Evolutionary conservation across 2,329 filamentous ascomycete genomes (phyloP).

Genomic region (Colletotrichum liriopes): DNA sequence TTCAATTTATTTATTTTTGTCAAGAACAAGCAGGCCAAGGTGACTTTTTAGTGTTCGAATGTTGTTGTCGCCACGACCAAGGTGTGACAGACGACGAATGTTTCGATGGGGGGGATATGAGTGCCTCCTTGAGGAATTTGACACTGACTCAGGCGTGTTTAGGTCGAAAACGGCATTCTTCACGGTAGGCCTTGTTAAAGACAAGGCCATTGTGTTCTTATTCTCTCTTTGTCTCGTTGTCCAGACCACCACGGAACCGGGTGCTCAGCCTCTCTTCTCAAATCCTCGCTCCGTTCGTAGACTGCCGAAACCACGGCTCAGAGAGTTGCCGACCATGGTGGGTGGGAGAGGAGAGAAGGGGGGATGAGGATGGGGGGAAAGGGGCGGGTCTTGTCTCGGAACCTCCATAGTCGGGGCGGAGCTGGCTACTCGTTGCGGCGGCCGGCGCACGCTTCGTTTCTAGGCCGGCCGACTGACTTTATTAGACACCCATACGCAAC

Average conservation of each 20-base stretch:
- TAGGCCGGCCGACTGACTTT: conserved; percentile 9
- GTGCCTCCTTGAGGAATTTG: conserved; percentile 8
- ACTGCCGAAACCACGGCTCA: conserved; percentile 22
- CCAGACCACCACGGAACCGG: conserved; percentile 33
- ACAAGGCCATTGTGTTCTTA: conserved; percentile 37
- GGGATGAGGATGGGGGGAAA: conserved; percentile 1
- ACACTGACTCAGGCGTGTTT: conserved; percentile 22
- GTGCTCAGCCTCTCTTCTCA: conserved; percentile 10
- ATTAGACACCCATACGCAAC: conserved; percentile 24
- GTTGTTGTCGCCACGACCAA: not conserved
- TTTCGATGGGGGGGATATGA: not conserved
- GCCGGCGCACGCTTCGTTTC: conserved; percentile 28
- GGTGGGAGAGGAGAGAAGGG: not conserved
- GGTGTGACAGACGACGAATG: not conserved
- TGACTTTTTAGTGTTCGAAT: not conserved
- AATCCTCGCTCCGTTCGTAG: conserved; percentile 13
- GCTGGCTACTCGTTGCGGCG: conserved; percentile 33
- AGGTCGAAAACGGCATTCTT: conserved; percentile 14
- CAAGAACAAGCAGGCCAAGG: conserved; percentile 10
- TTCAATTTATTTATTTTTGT: not conserved
- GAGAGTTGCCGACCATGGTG: conserved; percentile 21
- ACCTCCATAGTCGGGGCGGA: conserved; percentile 34
- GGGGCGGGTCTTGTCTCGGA: conserved; percentile 36
- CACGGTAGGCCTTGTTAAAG: not conserved
- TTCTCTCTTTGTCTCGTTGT: conserved; percentile 31